Evolutionary conservation across 345 rosid species (phyloP).

Genomic region (Salix caprea): DNA sequence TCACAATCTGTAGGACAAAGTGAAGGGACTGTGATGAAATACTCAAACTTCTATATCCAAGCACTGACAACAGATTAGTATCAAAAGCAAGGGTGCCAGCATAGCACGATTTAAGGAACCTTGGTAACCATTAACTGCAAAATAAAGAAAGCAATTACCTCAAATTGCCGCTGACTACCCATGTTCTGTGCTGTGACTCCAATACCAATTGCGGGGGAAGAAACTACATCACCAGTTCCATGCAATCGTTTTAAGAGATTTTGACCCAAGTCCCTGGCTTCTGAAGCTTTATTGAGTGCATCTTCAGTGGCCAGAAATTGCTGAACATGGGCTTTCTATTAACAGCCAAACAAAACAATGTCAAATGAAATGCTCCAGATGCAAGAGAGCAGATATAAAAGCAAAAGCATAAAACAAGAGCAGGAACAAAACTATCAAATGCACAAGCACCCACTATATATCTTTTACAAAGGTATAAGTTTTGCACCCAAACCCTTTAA

Average conservation of each 20-base stretch:
- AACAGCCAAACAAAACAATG: conserved; percentile 9
- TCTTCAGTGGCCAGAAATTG: conserved; percentile 95
- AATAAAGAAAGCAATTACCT: conserved; percentile 40
- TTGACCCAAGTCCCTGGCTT: conserved; percentile 69
- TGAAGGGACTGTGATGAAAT: not conserved
- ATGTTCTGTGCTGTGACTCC: conserved; percentile 62
- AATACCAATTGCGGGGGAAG: conserved; percentile 43
- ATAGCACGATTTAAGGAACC: not conserved
- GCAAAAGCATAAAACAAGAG: not conserved
- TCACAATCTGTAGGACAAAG: not conserved
- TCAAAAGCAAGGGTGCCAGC: not conserved
- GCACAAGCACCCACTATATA: not conserved
- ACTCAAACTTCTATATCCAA: not conserved
- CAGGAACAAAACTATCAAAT: not conserved
- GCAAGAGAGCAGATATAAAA: not conserved
- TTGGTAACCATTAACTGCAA: not conserved
- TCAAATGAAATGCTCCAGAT: conserved; percentile 12
- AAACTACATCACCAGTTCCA: conserved; percentile 54
- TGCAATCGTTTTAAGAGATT: conserved; percentile 67
- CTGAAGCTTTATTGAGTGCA: conserved; percentile 82
- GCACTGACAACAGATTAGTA: not conserved
- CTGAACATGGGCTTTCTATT: conserved; percentile 90
- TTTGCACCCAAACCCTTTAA: not conserved
- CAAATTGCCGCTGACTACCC: conserved; percentile 71
- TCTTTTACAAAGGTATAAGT: not conserved